Evolutionary conservation across 2,329 filamentous ascomycete genomes (phyloP), one percentile per base, ranked within the genome.

Genomic region (Daldinia sp.): DNA sequence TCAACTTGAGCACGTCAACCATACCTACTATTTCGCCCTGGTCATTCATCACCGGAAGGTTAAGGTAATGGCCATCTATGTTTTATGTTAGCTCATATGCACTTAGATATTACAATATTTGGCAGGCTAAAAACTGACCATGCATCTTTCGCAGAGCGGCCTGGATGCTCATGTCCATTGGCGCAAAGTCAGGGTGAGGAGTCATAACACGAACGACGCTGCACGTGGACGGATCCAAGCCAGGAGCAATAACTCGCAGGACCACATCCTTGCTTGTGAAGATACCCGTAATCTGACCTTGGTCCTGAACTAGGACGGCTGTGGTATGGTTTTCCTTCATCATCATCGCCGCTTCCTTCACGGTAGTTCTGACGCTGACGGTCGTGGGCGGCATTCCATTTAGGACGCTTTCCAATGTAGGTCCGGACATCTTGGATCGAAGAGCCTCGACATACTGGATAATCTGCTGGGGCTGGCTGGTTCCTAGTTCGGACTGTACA

Each of bases 251-350:
- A 68, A 99, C 96, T 81, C 96, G 93, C 65, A 99, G 87, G 66
- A 99, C 96, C 57, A 99, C 95, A 82, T 99, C 96, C 84, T 99
- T 99, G 85, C 96, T 98, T 67, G 96, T 99, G 80, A 99, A 99
- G 78, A 99, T 99, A 82, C 96, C 96, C 60, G 96, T 99, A 78
- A 99, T 98, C 48, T 94, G 93, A 61, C 95, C 94, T 81, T 97
- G 93, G 79, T 99, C 96, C 82, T 98, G 94, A 15, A 99, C 96
- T 65, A 99, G 85, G 46, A 99, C 91, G 51, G 96, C 96, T 15
- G 96, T 99, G 18, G 96, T 99, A 81, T 97, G 96, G 82, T 99
- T 95, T 81, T 99, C 96, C 85, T 97, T 98, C 96, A 99, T 99
- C 80, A 97, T 82, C 73, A 92, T 89, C 15, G 96, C 96, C 63